Conservation (phyloP, 805 yeast species). For the Pichia ethanolica region DNA sequence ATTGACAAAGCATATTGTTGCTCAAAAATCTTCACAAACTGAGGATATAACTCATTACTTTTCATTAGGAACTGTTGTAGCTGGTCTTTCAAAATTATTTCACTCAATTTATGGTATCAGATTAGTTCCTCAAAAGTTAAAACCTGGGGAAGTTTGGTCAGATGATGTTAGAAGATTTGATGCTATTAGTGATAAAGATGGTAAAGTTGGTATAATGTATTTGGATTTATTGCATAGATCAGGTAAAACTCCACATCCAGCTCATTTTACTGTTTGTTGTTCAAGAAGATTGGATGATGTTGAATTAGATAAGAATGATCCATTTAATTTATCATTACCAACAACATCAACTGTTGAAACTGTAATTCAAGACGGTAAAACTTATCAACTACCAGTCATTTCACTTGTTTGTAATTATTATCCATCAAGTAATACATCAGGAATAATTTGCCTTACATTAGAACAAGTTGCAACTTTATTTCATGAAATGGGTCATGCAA, state of each 20-base stretch:
- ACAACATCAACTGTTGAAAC: slow-evolving; percentile 25
- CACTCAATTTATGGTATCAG: slow-evolving; percentile 67
- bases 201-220: slow-evolving; percentile 72
- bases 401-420: slow-evolving; percentile 81
- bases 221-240: slow-evolving; percentile 78
- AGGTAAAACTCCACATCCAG: slow-evolving; percentile 76
- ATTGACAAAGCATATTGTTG: slow-evolving; percentile 22
- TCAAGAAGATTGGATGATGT: slow-evolving; percentile 68
- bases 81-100: slow-evolving; percentile 72
- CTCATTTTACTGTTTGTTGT: slow-evolving; percentile 93
- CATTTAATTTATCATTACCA: slow-evolving; percentile 27
- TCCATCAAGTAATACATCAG: slow-evolving; percentile 22
- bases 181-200: slow-evolving; percentile 58
- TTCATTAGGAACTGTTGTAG: slow-evolving; percentile 78
- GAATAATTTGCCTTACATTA: slow-evolving; percentile 49
- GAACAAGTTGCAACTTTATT: slow-evolving; percentile 88
- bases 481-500: slow-evolving; percentile 99
- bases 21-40: slow-evolving; percentile 28
- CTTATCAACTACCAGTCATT: slow-evolving; percentile 81
- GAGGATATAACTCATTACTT: slow-evolving; percentile 60
- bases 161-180: slow-evolving; percentile 75
- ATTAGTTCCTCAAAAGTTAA: slow-evolving; percentile 56
- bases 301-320: slow-evolving; percentile 36
- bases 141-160: slow-evolving; percentile 81
- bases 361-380: slow-evolving; percentile 36